Conservation (phyloP, 495 filamentous ascomycete species). For the Cercophora scortea region DNA sequence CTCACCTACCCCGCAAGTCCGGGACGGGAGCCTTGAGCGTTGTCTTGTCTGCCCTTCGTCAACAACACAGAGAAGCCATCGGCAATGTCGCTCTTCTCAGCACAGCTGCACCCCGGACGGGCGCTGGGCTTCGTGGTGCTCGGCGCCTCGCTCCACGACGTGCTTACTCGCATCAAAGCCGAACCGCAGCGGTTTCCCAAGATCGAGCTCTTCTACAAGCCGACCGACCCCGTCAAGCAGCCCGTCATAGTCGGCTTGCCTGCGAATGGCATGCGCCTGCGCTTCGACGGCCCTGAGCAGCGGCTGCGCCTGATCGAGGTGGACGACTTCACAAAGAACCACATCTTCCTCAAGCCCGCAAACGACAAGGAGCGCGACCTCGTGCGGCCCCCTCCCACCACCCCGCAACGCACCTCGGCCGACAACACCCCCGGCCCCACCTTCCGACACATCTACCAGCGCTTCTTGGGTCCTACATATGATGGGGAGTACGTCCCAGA, state of each 20-base stretch:
- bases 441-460: conserved; percentile 87
- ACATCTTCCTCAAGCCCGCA: conserved; percentile 68
- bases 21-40: no score
- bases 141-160: conserved; percentile 82
- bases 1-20: no score
- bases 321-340: conserved; percentile 79
- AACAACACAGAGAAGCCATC: neutral
- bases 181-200: conserved; percentile 73
- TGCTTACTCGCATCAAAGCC: conserved; percentile 75
- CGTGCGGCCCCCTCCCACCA: conserved; percentile 48
- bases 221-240: conserved; percentile 57
- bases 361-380: conserved; percentile 75
- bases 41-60: no score
- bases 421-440: conserved; percentile 56
- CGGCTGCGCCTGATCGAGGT: conserved; percentile 85
- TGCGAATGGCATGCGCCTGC: conserved; percentile 77
- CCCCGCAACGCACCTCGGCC: conserved; percentile 27
- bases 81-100: conserved; percentile 44
- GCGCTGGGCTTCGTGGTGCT: conserved; percentile 77
- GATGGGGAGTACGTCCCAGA: conserved; percentile 76
- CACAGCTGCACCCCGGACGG: conserved; percentile 67
- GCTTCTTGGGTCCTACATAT: conserved; percentile 83
- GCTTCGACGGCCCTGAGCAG: conserved; percentile 92
- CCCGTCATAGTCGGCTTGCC: conserved; percentile 69
- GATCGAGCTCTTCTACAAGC: conserved; percentile 72